Conservation (phyloP, 2,329 filamentous ascomycete genomes). For the Emergomyces africanus region DNA sequence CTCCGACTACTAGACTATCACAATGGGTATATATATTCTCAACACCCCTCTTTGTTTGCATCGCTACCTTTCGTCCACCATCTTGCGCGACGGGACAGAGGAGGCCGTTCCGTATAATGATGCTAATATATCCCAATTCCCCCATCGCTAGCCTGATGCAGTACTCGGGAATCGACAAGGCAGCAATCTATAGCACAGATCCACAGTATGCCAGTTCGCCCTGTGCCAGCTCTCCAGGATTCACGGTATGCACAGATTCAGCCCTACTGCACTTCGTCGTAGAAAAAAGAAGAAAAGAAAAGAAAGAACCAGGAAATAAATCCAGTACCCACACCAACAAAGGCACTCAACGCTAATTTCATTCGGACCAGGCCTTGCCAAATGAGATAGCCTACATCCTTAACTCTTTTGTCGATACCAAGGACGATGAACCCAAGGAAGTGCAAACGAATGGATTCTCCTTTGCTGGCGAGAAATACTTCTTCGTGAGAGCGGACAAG, state of each 20-base stretch:
- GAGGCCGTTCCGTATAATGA: background rate
- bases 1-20: background rate
- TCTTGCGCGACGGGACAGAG: background rate
- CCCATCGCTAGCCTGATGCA: conserved; percentile 54
- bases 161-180: conserved; percentile 69
- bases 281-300: no score
- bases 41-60: background rate
- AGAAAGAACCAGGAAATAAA: background rate
- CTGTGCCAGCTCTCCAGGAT: conserved; percentile 52
- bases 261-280: background rate
- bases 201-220: conserved; percentile 66
- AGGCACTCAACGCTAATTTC: background rate
- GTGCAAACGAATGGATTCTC: conserved; percentile 62
- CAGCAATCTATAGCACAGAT: conserved; percentile 60
- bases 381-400: conserved; percentile 45
- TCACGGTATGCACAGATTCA: conserved; percentile 48
- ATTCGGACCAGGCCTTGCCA: conserved; percentile 33
- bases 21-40: background rate
- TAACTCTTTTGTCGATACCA: conserved; percentile 35
- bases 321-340: background rate
- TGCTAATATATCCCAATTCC: background rate
- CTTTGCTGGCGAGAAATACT: conserved; percentile 63
- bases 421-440: conserved; percentile 44
- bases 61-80: background rate
- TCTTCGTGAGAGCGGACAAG: conserved; percentile 63